Conservation (phyloP, 2,329 filamentous ascomycete genomes). For the Arachnomyces sp. region DNA sequence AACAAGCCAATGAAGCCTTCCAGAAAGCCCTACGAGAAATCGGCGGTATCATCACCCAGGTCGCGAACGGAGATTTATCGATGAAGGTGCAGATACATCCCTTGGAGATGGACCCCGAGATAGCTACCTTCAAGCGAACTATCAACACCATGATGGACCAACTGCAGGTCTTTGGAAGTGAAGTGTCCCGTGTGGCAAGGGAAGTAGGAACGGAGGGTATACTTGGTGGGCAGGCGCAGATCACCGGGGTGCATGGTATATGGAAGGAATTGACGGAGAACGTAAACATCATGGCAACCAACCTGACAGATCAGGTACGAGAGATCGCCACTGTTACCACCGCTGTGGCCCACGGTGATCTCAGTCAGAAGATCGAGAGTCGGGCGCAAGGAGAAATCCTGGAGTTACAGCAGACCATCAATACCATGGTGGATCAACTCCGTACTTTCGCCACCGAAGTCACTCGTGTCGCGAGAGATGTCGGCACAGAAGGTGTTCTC, state of each 20-base stretch:
- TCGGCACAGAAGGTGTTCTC: slow-evolving; percentile 74
- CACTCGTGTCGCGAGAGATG: slow-evolving; percentile 71
- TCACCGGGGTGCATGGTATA: slow-evolving; percentile 88
- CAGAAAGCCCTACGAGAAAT: slow-evolving; percentile 95
- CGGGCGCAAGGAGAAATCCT: slow-evolving; percentile 74
- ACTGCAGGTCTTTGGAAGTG: slow-evolving; percentile 89
- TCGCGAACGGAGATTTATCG: slow-evolving; percentile 88
- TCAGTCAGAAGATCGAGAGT: slow-evolving; percentile 76
- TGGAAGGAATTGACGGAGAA: slow-evolving; percentile 96
- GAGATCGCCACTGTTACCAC: slow-evolving; percentile 80
- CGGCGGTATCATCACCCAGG: slow-evolving; percentile 92
- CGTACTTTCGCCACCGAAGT: slow-evolving; percentile 78
- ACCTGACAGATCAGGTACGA: slow-evolving; percentile 73
- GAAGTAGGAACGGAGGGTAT: slow-evolving; percentile 95
- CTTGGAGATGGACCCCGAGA: slow-evolving; percentile 96
- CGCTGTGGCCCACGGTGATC: slow-evolving; percentile 71
- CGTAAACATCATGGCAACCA: slow-evolving; percentile 77
- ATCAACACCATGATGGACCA: slow-evolving; percentile 99
- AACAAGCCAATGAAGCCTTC: slow-evolving; percentile 97
- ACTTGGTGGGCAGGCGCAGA: slow-evolving; percentile 85
- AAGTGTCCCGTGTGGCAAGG: slow-evolving; percentile 87
- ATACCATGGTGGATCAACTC: slow-evolving; percentile 82
- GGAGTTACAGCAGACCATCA: slow-evolving; percentile 76
- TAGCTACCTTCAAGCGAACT: slow-evolving; percentile 92
- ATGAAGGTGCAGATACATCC: slow-evolving; percentile 96